Percentiles rank a stretch among this genome's conserved stretches.
These are phyloP conservation scores for Scutellaria baicalensis DNA, from an alignment of 257 asterid species.

Conservation along the genomic window DNA sequence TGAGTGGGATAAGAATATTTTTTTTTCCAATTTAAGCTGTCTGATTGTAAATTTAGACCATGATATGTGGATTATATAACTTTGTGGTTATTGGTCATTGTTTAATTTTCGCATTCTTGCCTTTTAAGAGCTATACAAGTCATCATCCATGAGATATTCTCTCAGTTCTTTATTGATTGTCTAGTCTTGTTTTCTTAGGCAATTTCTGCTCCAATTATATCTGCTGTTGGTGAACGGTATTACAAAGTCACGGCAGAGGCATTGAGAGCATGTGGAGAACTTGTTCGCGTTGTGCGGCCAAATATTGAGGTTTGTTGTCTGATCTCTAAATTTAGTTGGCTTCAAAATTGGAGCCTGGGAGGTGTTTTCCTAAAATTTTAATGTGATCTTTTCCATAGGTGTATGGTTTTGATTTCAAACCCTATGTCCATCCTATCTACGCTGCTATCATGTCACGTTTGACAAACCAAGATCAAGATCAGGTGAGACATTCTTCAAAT, in stretches of 20 bases:
- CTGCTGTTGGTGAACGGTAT: slow-evolving; percentile 95
- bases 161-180: slow-evolving; percentile 16
- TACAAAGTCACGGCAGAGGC: slow-evolving; percentile 99
- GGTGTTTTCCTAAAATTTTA: slow-evolving; percentile 7
- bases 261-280: slow-evolving; percentile 94
- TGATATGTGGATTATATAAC: background rate
- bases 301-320: slow-evolving; percentile 50
- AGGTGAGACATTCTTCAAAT: slow-evolving; percentile 38
- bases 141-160: background rate
- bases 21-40: background rate
- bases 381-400: slow-evolving; percentile 38
- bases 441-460: slow-evolving; percentile 90
- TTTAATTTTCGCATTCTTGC: background rate
- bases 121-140: background rate
- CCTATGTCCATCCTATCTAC: slow-evolving; percentile 83
- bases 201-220: slow-evolving; percentile 83
- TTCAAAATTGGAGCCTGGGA: background rate
- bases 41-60: background rate
- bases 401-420: slow-evolving; percentile 74
- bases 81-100: slow-evolving; percentile 1
- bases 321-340: slow-evolving; percentile 2
- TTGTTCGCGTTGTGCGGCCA: slow-evolving; percentile 92
- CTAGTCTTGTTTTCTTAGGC: slow-evolving; percentile 41
- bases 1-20: background rate
- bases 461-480: slow-evolving; percentile 99